Conservation (phyloP, 257 asterid genomes). For the Craterostigma plantagineum region DNA sequence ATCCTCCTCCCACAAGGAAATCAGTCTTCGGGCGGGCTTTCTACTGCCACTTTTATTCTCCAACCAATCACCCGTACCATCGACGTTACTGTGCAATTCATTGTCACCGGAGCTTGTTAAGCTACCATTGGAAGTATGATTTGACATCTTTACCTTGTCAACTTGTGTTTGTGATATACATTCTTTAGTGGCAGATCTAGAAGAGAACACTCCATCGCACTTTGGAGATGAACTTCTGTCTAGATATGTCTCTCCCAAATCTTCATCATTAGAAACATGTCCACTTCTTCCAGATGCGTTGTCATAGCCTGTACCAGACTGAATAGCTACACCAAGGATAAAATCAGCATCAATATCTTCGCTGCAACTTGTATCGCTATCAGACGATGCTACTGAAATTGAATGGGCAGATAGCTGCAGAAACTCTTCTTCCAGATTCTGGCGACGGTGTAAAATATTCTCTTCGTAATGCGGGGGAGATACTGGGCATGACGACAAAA, state of each 20-base stretch:
- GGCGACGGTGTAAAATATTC: constrained; percentile 83
- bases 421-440: constrained; percentile 71
- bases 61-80: constrained; percentile 22
- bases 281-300: constrained; percentile 19
- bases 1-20: constrained; percentile 52
- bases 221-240: constrained; percentile 14
- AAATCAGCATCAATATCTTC: constrained; percentile 36
- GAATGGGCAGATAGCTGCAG: constrained; percentile 71
- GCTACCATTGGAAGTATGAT: constrained; percentile 10
- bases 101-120: constrained; percentile 10
- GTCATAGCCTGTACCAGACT: too few species aligned
- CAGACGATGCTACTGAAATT: constrained; percentile 58
- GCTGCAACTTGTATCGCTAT: constrained; percentile 66
- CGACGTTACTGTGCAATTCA: constrained; percentile 12
- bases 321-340: constrained; percentile 17
- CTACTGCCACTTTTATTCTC: constrained; percentile 27
- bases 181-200: too few species aligned
- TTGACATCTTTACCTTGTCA: constrained; percentile 15
- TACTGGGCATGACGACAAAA: constrained; percentile 36
- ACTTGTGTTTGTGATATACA: constrained; percentile 7
- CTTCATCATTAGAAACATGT: constrained; percentile 9
- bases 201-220: constrained; percentile 12
- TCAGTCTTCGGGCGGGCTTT: constrained; percentile 42
- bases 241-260: constrained; percentile 11
- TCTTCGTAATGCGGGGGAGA: constrained; percentile 94